Conservation (phyloP, 441 rosid genomes). For the Omphalea diandra region DNA sequence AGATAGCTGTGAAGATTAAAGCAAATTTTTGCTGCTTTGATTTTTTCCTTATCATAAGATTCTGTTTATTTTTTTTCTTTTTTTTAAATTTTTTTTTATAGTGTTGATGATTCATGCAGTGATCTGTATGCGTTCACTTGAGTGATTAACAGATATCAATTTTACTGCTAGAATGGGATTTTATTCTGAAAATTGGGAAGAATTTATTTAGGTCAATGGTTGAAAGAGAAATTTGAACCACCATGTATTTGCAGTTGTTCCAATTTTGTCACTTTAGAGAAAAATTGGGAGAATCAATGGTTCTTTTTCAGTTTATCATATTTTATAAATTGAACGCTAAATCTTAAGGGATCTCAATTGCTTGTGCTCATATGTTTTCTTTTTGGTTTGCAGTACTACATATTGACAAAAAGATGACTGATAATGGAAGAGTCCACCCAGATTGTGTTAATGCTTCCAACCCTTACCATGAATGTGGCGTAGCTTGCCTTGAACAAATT, state of each 20-base stretch:
- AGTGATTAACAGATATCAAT: neutral
- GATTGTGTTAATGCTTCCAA: slow-evolving; percentile 61
- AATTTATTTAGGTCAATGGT: too few relatives aligned
- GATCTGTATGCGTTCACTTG: neutral
- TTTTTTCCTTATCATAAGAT: neutral
- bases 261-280: too few relatives aligned
- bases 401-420: slow-evolving; percentile 30
- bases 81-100: too few relatives aligned
- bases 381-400: slow-evolving; percentile 18
- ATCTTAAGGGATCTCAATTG: neutral
- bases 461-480: slow-evolving; percentile 85
- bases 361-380: slow-evolving; percentile 1
- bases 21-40: neutral
- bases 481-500: slow-evolving; percentile 57
- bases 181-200: neutral
- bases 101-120: neutral
- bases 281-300: neutral
- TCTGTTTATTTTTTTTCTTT: neutral
- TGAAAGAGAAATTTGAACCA: too few relatives aligned
- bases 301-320: neutral
- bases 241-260: too few relatives aligned
- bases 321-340: neutral
- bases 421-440: slow-evolving; percentile 48
- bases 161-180: neutral
- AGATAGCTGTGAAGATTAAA: neutral